Percentiles rank a stretch among this genome's conserved stretches.
phyloP scores from a whole-genome alignment of 129 eudicot species.

The Logfia minima region DNA sequence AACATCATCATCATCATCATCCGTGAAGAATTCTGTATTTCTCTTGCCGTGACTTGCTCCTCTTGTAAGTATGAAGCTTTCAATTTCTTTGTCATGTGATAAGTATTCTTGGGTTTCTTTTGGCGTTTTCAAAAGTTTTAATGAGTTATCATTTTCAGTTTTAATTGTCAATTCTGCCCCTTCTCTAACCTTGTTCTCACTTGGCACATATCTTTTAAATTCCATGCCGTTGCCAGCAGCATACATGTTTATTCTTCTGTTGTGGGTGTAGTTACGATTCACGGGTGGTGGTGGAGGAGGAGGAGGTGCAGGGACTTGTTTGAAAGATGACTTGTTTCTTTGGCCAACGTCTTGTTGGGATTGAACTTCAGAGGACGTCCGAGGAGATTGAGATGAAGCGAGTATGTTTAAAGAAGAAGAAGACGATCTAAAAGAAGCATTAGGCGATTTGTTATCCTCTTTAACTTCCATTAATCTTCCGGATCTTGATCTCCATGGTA shows the following conservation, averaged over 20 bases:
- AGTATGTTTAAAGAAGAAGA: constrained; percentile 25
- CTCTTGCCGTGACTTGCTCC: constrained; percentile 26
- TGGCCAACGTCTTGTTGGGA: constrained; percentile 44
- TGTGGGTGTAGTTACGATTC: constrained; percentile 29
- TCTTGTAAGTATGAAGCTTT: constrained; percentile 34
- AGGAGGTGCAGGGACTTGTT: constrained; percentile 50
- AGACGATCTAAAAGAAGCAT: no score
- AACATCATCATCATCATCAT: constrained; percentile 11
- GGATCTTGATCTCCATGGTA: constrained; percentile 98
- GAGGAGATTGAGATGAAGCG: no score
- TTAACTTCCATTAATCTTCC: constrained; percentile 55
- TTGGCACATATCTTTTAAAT: constrained; percentile 42
- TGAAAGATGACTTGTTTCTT: constrained; percentile 44
- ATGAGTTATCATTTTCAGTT: constrained; percentile 21
- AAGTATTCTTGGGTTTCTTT: constrained; percentile 27
- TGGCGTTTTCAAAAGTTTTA: constrained; percentile 35
- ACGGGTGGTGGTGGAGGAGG: constrained; percentile 54
- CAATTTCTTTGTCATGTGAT: constrained; percentile 29
- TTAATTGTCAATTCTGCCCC: constrained; percentile 20
- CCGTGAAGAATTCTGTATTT: neutral
- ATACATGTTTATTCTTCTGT: constrained; percentile 3
- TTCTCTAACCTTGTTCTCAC: constrained; percentile 21
- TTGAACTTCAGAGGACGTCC: constrained; percentile 41
- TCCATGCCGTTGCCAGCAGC: constrained; percentile 30
- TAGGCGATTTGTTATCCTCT: constrained; percentile 23